phyloP scores from a whole-genome alignment of 108 stramenopile genomes.

The Cyclostephanos tholiformis region DNA sequence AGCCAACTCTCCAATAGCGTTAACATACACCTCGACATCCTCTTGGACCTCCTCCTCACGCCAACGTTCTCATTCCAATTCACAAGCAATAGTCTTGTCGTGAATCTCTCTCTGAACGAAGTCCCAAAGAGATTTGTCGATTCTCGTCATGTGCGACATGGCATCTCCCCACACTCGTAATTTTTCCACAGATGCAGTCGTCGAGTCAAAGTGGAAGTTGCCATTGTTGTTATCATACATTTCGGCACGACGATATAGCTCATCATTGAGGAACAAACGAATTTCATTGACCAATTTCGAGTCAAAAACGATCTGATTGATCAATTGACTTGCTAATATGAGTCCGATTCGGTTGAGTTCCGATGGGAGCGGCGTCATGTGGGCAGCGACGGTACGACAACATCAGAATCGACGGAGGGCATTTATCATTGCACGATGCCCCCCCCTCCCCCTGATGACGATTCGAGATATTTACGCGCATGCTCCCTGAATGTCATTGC shows the following conservation, averaged over 20 bases:
- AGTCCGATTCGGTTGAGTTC: constrained; percentile 18
- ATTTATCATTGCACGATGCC: background rate
- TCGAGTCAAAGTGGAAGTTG: background rate
- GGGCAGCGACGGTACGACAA: background rate
- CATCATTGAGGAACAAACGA: constrained; percentile 21
- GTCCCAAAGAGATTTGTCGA: constrained; percentile 42
- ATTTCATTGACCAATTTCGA: constrained; percentile 14
- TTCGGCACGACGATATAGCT: constrained; percentile 13
- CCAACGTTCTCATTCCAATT: background rate
- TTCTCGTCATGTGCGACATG: constrained; percentile 28
- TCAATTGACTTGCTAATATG: constrained; percentile 24
- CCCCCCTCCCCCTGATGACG: background rate
- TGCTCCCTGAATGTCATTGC: background rate
- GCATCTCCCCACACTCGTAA: constrained; percentile 24
- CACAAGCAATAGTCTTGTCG: constrained; percentile 12
- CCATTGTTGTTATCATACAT: background rate
- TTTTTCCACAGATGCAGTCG: constrained; percentile 1
- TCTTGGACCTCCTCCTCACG: background rate
- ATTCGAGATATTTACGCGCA: background rate
- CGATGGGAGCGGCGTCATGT: background rate
- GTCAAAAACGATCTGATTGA: constrained; percentile 31
- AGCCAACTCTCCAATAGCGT: too few species aligned
- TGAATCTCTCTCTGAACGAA: constrained; percentile 30
- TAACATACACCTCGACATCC: background rate
- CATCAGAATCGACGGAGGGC: background rate